Base-by-base conservation (phyloP, 495 filamentous ascomycete species). In the Aspergillus cavernicola region DNA sequence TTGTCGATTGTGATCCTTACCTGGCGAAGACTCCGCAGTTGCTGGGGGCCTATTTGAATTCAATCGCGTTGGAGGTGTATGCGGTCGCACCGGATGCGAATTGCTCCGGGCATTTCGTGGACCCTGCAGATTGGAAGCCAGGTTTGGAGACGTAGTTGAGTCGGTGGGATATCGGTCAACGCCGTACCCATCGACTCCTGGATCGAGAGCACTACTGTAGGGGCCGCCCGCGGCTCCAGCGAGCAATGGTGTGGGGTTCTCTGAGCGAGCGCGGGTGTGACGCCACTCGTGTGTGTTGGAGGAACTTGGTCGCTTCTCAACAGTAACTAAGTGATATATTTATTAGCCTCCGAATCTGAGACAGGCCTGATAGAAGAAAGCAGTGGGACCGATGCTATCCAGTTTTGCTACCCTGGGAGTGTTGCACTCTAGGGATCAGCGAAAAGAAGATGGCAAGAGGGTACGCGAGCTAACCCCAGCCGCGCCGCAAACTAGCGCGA, bases 51-150 rank as follows among this genome's bases (percentile, higher is more conserved):
- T 64, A 51, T 64, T 65, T 8, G 60, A 33, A 39, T 70, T 73
- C 62, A 76, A 45, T 48, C 60, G 68, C 16, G 70, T 60, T 28
- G 71, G 69, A 39, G 72, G 72, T 48, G 71, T 74, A 52, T 69
- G 69, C 61, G 73, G 73, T 67, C 66, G 73, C 56, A 72, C 61
- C 47, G 73, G 69, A 38, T 73, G 59, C 32, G 72, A 74, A 52
- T 75, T 72, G 62, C 72, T 75, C 58, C 69, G 69, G 57, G 68
- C 69, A 74, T 72, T 70, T 65, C 72, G 67, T 41, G 68, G 60
- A 16, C 40, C 54, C 38, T 62, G 56, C 5, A 58, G 60, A 70
- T 65, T 70, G 18, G 63, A 59, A 66, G 65, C 69, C 69, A 72
- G 66, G 44, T 59, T 69, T 63, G 65, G 59, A 44, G 55, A 54